Conservation (phyloP, 2,329 filamentous ascomycete species). For the Fusarium sp. region DNA sequence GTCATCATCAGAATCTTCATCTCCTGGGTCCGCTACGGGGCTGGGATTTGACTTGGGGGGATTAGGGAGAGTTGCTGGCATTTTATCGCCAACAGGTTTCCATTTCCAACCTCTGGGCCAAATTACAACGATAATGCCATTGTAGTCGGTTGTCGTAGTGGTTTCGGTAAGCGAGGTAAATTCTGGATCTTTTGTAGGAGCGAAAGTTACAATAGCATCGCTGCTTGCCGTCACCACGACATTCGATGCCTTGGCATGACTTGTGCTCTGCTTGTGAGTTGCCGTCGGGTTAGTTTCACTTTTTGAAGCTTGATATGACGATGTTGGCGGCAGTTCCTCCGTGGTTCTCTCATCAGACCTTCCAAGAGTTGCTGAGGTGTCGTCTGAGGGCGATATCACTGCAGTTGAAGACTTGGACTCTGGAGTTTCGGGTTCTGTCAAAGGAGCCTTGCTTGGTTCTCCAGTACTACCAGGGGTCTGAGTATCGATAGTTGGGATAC, state of each 20-base stretch:
- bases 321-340: not conserved
- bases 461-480: not conserved
- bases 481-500: not conserved
- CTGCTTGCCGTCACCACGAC: not conserved
- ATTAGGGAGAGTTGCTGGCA: not conserved
- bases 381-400: not conserved
- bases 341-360: not conserved
- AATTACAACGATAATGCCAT: not conserved
- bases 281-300: not conserved
- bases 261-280: not conserved
- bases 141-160: not conserved
- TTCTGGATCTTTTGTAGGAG: not conserved
- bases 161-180: not conserved
- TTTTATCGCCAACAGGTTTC: not conserved
- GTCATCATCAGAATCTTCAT: not conserved
- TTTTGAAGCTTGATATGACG: not conserved
- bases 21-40: not conserved
- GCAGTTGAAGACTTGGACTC: not conserved
- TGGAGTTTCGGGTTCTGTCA: not conserved
- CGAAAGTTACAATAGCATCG: not conserved
- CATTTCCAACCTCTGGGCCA: not conserved
- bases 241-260: not conserved
- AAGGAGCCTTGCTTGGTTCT: not conserved
- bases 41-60: not conserved
- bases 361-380: not conserved